Percentiles rank a stretch among this genome's conserved stretches.
phyloP scores from a whole-genome alignment of 148 eudicot genomes.

The Cornus florida region DNA sequence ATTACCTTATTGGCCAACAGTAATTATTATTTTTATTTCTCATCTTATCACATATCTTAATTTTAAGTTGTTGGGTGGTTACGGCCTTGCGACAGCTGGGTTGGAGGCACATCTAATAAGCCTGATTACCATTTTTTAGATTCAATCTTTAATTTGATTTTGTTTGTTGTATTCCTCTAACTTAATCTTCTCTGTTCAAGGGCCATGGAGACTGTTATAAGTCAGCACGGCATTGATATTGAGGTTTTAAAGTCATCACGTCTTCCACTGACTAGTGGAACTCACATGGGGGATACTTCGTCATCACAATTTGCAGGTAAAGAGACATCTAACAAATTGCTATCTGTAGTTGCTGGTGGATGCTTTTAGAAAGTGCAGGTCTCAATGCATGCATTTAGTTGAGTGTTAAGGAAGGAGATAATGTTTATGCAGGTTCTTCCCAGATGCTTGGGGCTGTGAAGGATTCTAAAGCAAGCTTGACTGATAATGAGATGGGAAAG shows the following conservation, averaged over 20 bases:
- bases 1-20: not conserved
- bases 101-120: not conserved
- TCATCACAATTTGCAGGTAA: slow-evolving; percentile 70
- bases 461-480: slow-evolving; percentile 47
- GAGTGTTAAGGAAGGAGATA: slow-evolving; percentile 4
- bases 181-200: slow-evolving; percentile 31
- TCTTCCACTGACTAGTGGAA: slow-evolving; percentile 51
- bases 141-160: not conserved
- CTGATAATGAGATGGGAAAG: slow-evolving; percentile 49
- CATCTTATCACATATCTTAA: not conserved
- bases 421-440: slow-evolving; percentile 55
- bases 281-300: slow-evolving; percentile 64
- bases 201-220: slow-evolving; percentile 99
- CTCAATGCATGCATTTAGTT: slow-evolving; percentile 5
- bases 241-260: slow-evolving; percentile 78
- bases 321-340: not conserved
- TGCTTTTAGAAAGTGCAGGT: not conserved
- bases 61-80: not conserved
- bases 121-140: not conserved
- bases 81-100: not conserved
- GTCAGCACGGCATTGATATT: slow-evolving; percentile 83
- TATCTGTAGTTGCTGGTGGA: not conserved
- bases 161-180: not conserved
- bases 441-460: slow-evolving; percentile 44
- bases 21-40: not conserved